Conservation (phyloP, 257 asterid genomes). For the Gynochthodes officinalis region DNA sequence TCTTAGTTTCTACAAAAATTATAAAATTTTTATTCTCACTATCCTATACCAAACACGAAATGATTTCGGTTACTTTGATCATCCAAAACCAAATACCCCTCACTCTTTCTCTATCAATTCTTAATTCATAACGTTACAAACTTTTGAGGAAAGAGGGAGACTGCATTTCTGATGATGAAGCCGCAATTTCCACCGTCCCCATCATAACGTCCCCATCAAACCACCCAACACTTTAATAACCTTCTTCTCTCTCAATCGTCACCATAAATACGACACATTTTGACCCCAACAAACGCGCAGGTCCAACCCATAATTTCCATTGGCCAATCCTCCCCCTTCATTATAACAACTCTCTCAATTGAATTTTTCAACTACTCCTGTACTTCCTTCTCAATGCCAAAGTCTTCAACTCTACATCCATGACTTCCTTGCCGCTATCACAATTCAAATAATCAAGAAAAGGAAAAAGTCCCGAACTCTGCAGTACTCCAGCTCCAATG, state of each 20-base stretch:
- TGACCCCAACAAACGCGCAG: neutral
- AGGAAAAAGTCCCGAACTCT: no score
- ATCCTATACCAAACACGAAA: no score
- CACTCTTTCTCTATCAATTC: no score
- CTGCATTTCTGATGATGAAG: no score
- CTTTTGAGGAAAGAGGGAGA: no score
- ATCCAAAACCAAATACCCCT: no score
- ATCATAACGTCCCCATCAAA: no score
- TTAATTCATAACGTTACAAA: no score
- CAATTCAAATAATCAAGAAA: conserved; percentile 6
- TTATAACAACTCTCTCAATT: neutral
- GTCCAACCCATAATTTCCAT: neutral
- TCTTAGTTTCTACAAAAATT: no score
- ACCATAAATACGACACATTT: conserved; percentile 1
- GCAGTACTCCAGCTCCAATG: conserved; percentile 28
- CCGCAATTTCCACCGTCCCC: no score
- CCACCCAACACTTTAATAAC: neutral
- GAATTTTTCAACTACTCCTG: conserved; percentile 1
- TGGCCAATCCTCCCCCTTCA: neutral
- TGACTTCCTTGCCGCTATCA: neutral
- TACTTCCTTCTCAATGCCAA: neutral
- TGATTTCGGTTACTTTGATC: no score
- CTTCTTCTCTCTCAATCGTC: neutral
- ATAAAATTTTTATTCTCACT: no score
- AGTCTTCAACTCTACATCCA: neutral